Evolutionary conservation across 805 yeast genomes (phyloP).

Genomic region (Monosporozyma aerobia): DNA sequence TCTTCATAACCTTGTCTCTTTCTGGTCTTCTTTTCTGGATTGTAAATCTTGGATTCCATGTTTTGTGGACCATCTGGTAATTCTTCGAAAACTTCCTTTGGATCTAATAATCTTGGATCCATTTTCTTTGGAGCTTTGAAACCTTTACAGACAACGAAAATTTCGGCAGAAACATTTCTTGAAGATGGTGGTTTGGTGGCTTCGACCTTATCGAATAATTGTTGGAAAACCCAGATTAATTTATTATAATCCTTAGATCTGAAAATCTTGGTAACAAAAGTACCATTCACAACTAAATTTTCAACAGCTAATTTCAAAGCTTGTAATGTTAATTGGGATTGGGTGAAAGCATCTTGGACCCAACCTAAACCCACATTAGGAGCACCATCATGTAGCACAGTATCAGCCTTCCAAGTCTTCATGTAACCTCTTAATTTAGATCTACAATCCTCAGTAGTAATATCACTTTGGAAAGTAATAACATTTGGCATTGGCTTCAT

Average conservation of each 20-base stretch:
- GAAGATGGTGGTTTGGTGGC: constrained; percentile 99
- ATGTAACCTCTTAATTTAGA: constrained; percentile 88
- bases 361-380: constrained; percentile 99
- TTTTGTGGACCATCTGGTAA: constrained; percentile 63
- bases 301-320: constrained; percentile 92
- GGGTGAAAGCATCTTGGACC: constrained; percentile 99
- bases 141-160: constrained; percentile 92
- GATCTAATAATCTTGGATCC: constrained; percentile 87
- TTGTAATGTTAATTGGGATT: constrained; percentile 89
- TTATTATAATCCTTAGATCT: constrained; percentile 98
- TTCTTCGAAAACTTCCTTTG: constrained; percentile 91
- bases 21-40: constrained; percentile 86
- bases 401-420: constrained; percentile 98
- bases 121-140: constrained; percentile 93
- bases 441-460: constrained; percentile 96
- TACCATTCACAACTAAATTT: constrained; percentile 83
- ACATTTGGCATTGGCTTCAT: constrained; percentile 93
- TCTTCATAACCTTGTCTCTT: constrained; percentile 96
- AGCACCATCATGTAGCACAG: constrained; percentile 98
- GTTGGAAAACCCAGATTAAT: constrained; percentile 95
- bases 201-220: constrained; percentile 89
- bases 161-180: constrained; percentile 98
- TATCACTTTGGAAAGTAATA: constrained; percentile 91
- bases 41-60: constrained; percentile 85
- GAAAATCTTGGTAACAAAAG: constrained; percentile 92